Conservation (phyloP, 192 early-diverging fungal species). For the Backusella psychrophila region DNA sequence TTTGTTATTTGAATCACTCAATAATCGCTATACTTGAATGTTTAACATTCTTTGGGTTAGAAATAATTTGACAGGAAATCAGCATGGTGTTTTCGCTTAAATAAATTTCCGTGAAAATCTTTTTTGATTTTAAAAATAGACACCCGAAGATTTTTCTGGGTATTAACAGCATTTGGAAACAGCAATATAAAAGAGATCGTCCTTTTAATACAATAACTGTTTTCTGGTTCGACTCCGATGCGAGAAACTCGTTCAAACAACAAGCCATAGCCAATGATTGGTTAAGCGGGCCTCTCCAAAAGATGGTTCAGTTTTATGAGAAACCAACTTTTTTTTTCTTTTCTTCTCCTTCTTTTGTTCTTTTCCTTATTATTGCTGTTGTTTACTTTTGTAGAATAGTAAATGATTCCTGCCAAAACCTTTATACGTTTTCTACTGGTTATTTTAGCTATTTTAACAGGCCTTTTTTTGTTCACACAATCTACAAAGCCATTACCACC, state of each 20-base stretch:
- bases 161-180: too few species aligned
- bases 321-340: neutral
- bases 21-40: too few species aligned
- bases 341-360: neutral
- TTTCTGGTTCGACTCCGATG: neutral
- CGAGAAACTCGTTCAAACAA: neutral
- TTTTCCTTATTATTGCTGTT: neutral
- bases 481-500: neutral
- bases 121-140: too few species aligned
- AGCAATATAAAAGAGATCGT: neutral
- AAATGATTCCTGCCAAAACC: neutral
- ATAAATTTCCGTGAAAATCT: too few species aligned
- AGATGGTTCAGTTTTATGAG: neutral
- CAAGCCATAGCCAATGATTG: neutral
- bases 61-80: too few species aligned
- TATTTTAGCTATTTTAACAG: neutral
- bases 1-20: too few species aligned
- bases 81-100: too few species aligned
- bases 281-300: neutral
- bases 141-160: too few species aligned
- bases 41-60: too few species aligned
- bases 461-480: constrained; percentile 16
- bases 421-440: neutral
- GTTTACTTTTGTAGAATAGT: neutral
- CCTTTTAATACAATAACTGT: neutral